A percentile compares a stretch with the other conserved stretches of the same genome.
Evolutionary conservation across 345 rosid species (phyloP).

Genomic region (Gossypium thurberi): DNA sequence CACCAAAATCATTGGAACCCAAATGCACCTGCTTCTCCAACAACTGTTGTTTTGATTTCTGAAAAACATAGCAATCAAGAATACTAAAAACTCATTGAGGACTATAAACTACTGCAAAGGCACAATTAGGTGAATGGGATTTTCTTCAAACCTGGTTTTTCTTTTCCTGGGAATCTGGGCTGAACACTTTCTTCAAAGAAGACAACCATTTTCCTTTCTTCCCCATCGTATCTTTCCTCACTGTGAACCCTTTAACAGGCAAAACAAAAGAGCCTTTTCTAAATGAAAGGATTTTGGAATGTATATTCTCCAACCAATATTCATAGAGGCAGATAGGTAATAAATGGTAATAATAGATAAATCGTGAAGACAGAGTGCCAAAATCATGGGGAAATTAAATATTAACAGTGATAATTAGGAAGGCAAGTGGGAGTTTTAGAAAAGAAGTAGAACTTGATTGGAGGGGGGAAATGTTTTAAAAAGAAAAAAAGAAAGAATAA

Average conservation of each 20-base stretch:
- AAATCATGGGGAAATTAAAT: background rate
- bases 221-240: constrained; percentile 66
- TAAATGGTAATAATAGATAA: background rate
- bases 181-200: constrained; percentile 73
- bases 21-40: constrained; percentile 39
- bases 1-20: constrained; percentile 20
- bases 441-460: background rate
- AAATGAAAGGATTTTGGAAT: background rate
- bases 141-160: constrained; percentile 36
- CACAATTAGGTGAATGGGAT: background rate
- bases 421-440: background rate
- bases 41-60: constrained; percentile 47
- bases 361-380: background rate
- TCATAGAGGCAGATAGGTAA: background rate
- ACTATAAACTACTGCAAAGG: background rate
- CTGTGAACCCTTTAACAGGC: constrained; percentile 7
- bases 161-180: constrained; percentile 62
- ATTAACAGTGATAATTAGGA: background rate
- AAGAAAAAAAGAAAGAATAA: background rate
- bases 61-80: constrained; percentile 1
- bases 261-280: background rate
- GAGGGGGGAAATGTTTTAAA: background rate
- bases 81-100: background rate
- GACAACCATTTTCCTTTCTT: constrained; percentile 91
- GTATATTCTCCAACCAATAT: background rate